These are phyloP conservation scores for Aspergillus fumigatiaffinis DNA, from an alignment of 2,329 filamentous ascomycete genomes.

Conservation along the genomic window DNA sequence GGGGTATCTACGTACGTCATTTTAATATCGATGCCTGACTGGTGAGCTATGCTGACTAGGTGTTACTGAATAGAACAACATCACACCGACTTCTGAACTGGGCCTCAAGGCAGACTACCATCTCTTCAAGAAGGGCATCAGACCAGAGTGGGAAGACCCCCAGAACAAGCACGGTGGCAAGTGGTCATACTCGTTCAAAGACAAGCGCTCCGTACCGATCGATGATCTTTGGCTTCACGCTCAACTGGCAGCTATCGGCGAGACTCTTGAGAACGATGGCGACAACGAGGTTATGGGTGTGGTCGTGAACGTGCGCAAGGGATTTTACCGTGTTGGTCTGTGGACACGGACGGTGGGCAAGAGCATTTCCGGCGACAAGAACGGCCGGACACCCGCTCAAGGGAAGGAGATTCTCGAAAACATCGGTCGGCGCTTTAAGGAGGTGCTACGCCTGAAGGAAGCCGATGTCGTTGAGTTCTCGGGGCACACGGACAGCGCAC, in stretches of 20 bases:
- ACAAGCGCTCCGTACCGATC: slow-evolving; percentile 86
- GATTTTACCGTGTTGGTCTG: slow-evolving; percentile 93
- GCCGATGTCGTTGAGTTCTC: slow-evolving; percentile 87
- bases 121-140: slow-evolving; percentile 95
- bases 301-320: slow-evolving; percentile 97
- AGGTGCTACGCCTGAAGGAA: slow-evolving; percentile 73
- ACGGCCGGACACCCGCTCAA: slow-evolving; percentile 72
- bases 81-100: slow-evolving; percentile 90
- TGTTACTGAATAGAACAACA: slow-evolving; percentile 74
- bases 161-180: slow-evolving; percentile 99
- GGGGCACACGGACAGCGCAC: slow-evolving; percentile 90
- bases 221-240: slow-evolving; percentile 96
- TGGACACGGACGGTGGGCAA: slow-evolving; percentile 96
- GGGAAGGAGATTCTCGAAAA: slow-evolving; percentile 77
- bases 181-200: slow-evolving; percentile 98
- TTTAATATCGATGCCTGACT: background rate
- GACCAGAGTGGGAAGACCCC: slow-evolving; percentile 96
- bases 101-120: slow-evolving; percentile 99
- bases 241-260: slow-evolving; percentile 93
- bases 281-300: slow-evolving; percentile 99
- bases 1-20: slow-evolving; percentile 90
- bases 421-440: slow-evolving; percentile 91
- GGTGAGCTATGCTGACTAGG: slow-evolving; percentile 6
- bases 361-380: slow-evolving; percentile 70
- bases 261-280: slow-evolving; percentile 88